Base-by-base conservation (phyloP, 805 yeast genomes). In the Pichia rugopelliculosa region DNA sequence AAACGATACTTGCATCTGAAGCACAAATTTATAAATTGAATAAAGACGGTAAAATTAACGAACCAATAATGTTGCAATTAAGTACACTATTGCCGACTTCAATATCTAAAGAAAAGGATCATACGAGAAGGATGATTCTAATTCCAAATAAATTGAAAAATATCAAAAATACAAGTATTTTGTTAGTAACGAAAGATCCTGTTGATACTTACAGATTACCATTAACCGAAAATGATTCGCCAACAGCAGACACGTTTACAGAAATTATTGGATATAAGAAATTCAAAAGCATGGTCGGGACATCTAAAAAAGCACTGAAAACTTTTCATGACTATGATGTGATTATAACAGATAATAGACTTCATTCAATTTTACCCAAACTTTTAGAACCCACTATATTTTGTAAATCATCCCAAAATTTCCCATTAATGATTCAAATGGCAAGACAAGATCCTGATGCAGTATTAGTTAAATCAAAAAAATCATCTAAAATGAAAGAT, bases 121-220 rank as follows among this genome's bases (percentile, higher is more conserved):
- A 70, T 52, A 67, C 75, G 1, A 84, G 86, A 4, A 65, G 86
- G 38, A 74, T 82, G 42, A 69, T 82, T 22, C 85, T 87, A 4
- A 53, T 84, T 12, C 71, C 77, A 0, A 67, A 74, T 53, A 73
- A 76, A 52, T 61, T 84, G 47, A 74, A 73, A 45, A 71, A 70
- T 47, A 60, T 77, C 3, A 72, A 73, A 20, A 74, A 75, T 20
- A 67, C 74, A 43, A 67, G 78, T 21, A 73, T 84, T 6, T 59
- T 85, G 4, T 68, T 87, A 18, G 72, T 87, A 13, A 83, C 91
- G 9, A 85, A 83, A 53, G 93, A 87, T 58, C 90, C 91, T 1
- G 76, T 82, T 6, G 68, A 75, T 5, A 69, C 72, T 7, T 85
- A 79, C 56, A 69, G 80, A 33, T 69, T 68, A 11, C 70, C 73